A percentile compares a stretch with the other conserved stretches of the same genome.
These are phyloP conservation scores for Phytopythium mirpurense DNA, from an alignment of 352 stramenopile species.

Conservation along the genomic window DNA sequence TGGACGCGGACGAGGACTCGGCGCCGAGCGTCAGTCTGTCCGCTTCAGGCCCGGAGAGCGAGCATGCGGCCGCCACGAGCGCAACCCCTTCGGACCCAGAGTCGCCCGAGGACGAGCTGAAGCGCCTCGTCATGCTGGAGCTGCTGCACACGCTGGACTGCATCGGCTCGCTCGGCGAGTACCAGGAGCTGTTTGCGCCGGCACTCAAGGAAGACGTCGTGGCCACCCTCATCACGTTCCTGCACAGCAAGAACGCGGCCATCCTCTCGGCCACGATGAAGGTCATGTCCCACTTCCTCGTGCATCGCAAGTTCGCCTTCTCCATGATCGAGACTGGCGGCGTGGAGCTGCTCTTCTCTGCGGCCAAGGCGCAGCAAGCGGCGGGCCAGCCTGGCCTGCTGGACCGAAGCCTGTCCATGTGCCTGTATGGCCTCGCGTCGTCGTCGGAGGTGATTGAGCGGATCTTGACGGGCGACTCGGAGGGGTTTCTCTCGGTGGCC, in stretches of 20 bases:
- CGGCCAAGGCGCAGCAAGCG: constrained; percentile 51
- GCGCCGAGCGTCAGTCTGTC: not conserved
- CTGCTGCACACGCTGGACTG: constrained; percentile 80
- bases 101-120: constrained; percentile 73
- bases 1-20: constrained; percentile 15
- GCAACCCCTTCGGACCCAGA: constrained; percentile 20
- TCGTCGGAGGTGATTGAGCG: constrained; percentile 75
- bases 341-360: constrained; percentile 63
- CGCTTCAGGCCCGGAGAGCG: not conserved
- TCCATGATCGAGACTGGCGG: constrained; percentile 70
- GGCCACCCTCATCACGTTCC: constrained; percentile 75
- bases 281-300: constrained; percentile 79
- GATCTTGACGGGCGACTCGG: constrained; percentile 46
- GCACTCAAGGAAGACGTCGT: constrained; percentile 82
- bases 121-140: constrained; percentile 76
- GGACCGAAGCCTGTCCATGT: constrained; percentile 82
- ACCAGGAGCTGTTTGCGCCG: constrained; percentile 78
- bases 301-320: constrained; percentile 83
- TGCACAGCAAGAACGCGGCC: constrained; percentile 78
- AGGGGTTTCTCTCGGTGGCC: constrained; percentile 54
- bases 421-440: constrained; percentile 77
- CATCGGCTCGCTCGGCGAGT: constrained; percentile 79
- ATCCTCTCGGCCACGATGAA: constrained; percentile 81
- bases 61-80: not conserved
- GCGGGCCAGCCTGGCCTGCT: constrained; percentile 51